Evolutionary conservation across 768 basidiomycete species (phyloP).

Genomic region (Russula earlei): DNA sequence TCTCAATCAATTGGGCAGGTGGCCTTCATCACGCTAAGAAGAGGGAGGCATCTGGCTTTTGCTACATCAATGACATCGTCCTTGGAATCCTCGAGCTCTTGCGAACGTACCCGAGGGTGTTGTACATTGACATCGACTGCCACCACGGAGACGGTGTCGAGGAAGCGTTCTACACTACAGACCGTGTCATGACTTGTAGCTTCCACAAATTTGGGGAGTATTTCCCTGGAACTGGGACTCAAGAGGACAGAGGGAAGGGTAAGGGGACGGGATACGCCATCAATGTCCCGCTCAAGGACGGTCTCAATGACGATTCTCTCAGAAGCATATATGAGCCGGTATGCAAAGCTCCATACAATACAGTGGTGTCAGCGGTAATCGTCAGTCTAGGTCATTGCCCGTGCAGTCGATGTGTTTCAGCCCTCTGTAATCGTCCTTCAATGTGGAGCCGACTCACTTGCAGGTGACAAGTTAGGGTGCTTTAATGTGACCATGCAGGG

Average conservation of each 20-base stretch:
- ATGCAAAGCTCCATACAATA: conserved; percentile 22
- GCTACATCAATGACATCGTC: conserved; percentile 98
- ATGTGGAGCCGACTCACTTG: conserved; percentile 92
- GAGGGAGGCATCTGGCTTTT: conserved; percentile 94
- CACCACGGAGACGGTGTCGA: conserved; percentile 99
- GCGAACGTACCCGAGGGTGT: conserved; percentile 74
- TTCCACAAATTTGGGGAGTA: conserved; percentile 98
- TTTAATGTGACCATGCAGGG: conserved; percentile 96
- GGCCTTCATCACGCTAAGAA: conserved; percentile 99
- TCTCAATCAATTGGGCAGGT: conserved; percentile 95
- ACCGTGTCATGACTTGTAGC: conserved; percentile 93
- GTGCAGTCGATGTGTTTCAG: conserved; percentile 78
- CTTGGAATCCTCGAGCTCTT: conserved; percentile 88
- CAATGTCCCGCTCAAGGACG: conserved; percentile 91
- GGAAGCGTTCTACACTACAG: conserved; percentile 96
- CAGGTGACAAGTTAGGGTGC: conserved; percentile 91
- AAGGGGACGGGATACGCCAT: conserved; percentile 83
- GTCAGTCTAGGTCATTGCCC: conserved; percentile 56
- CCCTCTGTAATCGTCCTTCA: conserved; percentile 87
- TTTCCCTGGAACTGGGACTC: conserved; percentile 83
- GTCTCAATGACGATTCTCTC: conserved; percentile 85
- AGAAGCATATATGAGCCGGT: conserved; percentile 88
- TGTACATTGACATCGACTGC: conserved; percentile 97
- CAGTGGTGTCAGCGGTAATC: neutral
- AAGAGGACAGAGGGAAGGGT: conserved; percentile 76